phyloP scores from a whole-genome alignment of 176 grass and related monocot genomes.

The Musa beccarii region DNA sequence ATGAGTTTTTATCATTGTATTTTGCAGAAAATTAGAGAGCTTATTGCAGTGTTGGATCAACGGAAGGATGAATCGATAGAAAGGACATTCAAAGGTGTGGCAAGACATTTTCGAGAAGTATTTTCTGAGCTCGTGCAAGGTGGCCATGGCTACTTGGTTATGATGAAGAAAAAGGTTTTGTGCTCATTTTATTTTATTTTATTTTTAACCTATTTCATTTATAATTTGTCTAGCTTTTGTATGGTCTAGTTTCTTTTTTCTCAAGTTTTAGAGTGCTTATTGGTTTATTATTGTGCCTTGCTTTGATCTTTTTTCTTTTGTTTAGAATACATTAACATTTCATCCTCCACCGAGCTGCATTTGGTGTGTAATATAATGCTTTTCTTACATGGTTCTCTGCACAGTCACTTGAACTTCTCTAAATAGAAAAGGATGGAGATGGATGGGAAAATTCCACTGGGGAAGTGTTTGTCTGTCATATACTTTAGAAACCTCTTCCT shows the following conservation, averaged over 20 bases:
- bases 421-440: too few relatives aligned
- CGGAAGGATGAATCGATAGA: constrained; percentile 99
- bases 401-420: too few relatives aligned
- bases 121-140: constrained; percentile 93
- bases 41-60: constrained; percentile 91
- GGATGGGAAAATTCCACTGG: too few relatives aligned
- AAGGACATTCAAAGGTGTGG: constrained; percentile 97
- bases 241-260: neutral
- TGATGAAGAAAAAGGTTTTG: constrained; percentile 97
- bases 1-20: neutral
- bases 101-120: constrained; percentile 90
- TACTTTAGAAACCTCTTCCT: too few relatives aligned
- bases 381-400: too few relatives aligned
- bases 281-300: neutral
- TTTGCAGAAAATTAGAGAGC: constrained; percentile 87
- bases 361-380: too few relatives aligned
- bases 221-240: neutral
- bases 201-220: neutral
- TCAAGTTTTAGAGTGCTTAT: neutral
- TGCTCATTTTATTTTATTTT: constrained; percentile 10
- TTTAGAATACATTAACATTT: too few relatives aligned
- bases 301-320: too few relatives aligned
- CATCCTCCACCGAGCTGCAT: too few relatives aligned
- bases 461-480: too few relatives aligned
- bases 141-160: constrained; percentile 85